Evolutionary conservation across 345 rosid genomes (phyloP).

Genomic region (Toxicodendron radicans): DNA sequence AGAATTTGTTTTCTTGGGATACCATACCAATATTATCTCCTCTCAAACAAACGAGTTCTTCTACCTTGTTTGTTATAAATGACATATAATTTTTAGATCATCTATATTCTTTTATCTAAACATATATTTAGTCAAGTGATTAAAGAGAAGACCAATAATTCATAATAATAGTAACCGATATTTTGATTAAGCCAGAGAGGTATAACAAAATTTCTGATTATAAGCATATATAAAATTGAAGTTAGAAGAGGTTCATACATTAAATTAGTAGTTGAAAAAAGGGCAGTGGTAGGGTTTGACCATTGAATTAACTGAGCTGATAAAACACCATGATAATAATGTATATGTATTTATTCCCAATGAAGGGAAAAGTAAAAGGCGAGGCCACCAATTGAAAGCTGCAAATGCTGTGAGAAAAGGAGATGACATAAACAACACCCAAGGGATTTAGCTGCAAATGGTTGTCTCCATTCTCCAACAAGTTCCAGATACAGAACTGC

Average conservation of each 20-base stretch:
- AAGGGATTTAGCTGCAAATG: slow-evolving; percentile 33
- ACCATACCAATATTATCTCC: neutral
- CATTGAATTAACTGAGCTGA: neutral
- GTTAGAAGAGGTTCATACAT: neutral
- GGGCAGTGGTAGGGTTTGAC: neutral
- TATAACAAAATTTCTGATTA: too few species aligned
- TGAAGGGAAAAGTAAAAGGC: neutral
- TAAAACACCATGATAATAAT: too few species aligned
- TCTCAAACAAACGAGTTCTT: too few species aligned
- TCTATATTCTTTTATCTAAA: too few species aligned
- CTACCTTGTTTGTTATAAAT: too few species aligned
- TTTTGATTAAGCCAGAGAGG: too few species aligned
- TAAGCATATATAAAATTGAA: too few species aligned
- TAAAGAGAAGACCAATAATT: too few species aligned
- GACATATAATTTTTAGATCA: too few species aligned
- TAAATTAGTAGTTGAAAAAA: neutral
- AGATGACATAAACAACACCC: slow-evolving; percentile 33
- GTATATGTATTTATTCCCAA: neutral
- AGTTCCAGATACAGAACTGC: slow-evolving; percentile 16
- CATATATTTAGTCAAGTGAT: too few species aligned
- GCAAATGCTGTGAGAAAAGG: slow-evolving; percentile 23
- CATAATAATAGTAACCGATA: too few species aligned
- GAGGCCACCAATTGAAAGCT: slow-evolving; percentile 7
- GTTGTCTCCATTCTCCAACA: slow-evolving; percentile 13
- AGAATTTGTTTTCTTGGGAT: slow-evolving; percentile 26